Conservation (phyloP, 2,329 filamentous ascomycete species). For the Sclerotinia spermophila region DNA sequence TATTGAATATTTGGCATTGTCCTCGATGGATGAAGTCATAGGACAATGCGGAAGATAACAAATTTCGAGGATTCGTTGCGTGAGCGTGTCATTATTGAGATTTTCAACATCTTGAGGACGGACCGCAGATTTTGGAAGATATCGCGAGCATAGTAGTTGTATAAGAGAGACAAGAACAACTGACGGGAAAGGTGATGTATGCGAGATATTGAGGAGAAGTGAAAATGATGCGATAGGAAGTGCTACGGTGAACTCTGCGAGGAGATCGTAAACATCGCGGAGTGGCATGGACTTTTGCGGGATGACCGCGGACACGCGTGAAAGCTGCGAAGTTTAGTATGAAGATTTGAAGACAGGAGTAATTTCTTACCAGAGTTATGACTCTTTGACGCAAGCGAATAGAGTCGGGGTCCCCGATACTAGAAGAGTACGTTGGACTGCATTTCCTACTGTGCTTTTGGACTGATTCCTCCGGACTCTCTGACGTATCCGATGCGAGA, state of each 20-base stretch:
- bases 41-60: conserved; percentile 54
- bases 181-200: conserved; percentile 37
- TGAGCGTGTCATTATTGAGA: conserved; percentile 43
- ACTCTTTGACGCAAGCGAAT: conserved; percentile 34
- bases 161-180: conserved; percentile 47
- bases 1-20: conserved; percentile 57
- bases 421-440: conserved; percentile 15
- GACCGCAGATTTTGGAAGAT: conserved; percentile 42
- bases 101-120: conserved; percentile 31
- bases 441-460: neutral
- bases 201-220: conserved; percentile 42
- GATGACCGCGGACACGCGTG: conserved; percentile 39
- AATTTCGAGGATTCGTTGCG: conserved; percentile 47
- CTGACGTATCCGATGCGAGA: conserved; percentile 5
- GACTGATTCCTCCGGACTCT: neutral
- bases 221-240: conserved; percentile 38
- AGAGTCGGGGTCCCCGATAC: conserved; percentile 33
- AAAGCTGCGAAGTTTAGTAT: conserved; percentile 27
- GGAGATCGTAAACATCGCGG: conserved; percentile 47
- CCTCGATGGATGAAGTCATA: conserved; percentile 43
- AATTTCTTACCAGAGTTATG: conserved; percentile 30
- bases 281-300: conserved; percentile 46
- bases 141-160: conserved; percentile 49
- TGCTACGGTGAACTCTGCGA: conserved; percentile 42
- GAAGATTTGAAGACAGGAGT: neutral